Evolutionary conservation across 2,329 filamentous ascomycete genomes (phyloP).

Genomic region (Aureobasidium sp.): DNA sequence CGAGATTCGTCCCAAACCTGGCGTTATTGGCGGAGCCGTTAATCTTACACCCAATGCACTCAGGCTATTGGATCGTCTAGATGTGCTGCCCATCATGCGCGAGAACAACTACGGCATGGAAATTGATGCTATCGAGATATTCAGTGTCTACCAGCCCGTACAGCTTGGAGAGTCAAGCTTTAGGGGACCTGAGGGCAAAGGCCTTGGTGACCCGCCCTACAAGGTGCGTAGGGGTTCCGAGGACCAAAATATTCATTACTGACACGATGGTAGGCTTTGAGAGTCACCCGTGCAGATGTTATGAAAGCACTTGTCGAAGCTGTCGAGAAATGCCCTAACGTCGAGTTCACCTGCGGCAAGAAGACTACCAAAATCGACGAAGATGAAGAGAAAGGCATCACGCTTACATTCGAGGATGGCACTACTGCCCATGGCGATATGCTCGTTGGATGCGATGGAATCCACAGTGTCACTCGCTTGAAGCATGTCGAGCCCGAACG

Average conservation of each 20-base stretch:
- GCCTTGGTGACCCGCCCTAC: constrained; percentile 39
- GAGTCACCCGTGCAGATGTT: constrained; percentile 39
- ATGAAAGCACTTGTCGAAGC: constrained; percentile 38
- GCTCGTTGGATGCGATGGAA: constrained; percentile 33
- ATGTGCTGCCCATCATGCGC: constrained; percentile 32
- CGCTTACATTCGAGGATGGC: constrained; percentile 32
- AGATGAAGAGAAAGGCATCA: constrained; percentile 27
- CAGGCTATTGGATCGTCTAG: constrained; percentile 33
- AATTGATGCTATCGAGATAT: constrained; percentile 40
- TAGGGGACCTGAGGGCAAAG: constrained; percentile 36
- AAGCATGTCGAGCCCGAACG: constrained; percentile 40
- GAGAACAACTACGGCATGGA: constrained; percentile 35
- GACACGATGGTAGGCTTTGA: constrained; percentile 25
- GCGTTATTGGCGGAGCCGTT: constrained; percentile 41
- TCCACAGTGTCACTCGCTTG: constrained; percentile 36
- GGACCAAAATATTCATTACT: not conserved
- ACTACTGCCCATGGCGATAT: constrained; percentile 28
- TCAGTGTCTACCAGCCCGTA: constrained; percentile 36
- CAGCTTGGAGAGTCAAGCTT: constrained; percentile 40
- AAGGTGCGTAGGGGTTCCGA: constrained; percentile 25
- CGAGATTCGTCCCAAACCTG: constrained; percentile 41
- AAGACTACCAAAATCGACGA: constrained; percentile 37
- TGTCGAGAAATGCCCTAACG: constrained; percentile 35
- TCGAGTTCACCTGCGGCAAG: constrained; percentile 38
- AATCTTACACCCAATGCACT: constrained; percentile 44